phyloP scores from a whole-genome alignment of 768 basidiomycete genomes.

The Mycena pura region DNA sequence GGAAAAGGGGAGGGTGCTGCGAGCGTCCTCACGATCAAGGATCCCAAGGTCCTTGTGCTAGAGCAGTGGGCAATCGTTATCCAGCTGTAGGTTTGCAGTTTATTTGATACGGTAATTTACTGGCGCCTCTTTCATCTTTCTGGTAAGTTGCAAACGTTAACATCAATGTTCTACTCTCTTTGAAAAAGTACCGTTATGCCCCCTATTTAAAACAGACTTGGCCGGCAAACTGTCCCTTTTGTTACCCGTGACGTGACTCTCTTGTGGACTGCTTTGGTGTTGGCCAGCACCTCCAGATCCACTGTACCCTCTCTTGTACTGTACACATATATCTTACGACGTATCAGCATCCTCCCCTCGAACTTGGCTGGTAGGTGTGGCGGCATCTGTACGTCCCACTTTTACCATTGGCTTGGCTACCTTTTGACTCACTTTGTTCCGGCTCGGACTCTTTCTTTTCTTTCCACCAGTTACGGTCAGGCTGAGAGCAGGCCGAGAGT shows the following conservation, averaged over 20 bases:
- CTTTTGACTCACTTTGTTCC: constrained; percentile 23
- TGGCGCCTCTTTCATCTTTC: no score
- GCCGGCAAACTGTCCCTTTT: not conserved
- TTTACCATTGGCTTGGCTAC: no score
- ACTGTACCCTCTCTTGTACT: constrained; percentile 7
- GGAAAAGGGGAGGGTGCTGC: constrained; percentile 70
- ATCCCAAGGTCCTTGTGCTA: constrained; percentile 65
- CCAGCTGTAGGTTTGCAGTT: constrained; percentile 26
- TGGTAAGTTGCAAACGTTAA: no score
- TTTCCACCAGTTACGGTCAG: constrained; percentile 20
- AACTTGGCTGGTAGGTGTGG: constrained; percentile 16
- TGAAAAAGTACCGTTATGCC: no score
- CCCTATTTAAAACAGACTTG: no score
- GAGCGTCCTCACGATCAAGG: constrained; percentile 76
- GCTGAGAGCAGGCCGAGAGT: not conserved
- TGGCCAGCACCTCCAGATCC: constrained; percentile 2
- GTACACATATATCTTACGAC: constrained; percentile 12
- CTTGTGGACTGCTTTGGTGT: constrained; percentile 5
- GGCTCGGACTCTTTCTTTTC: constrained; percentile 3
- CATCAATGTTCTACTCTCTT: no score
- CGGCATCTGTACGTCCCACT: constrained; percentile 15
- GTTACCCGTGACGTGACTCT: constrained; percentile 8
- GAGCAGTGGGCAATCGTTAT: constrained; percentile 69
- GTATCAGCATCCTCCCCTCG: not conserved
- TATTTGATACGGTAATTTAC: constrained; percentile 24